Evolutionary conservation across 371 early-diverging fungal genomes (phyloP).

Genomic region (Rhizopus arrhizus): DNA sequence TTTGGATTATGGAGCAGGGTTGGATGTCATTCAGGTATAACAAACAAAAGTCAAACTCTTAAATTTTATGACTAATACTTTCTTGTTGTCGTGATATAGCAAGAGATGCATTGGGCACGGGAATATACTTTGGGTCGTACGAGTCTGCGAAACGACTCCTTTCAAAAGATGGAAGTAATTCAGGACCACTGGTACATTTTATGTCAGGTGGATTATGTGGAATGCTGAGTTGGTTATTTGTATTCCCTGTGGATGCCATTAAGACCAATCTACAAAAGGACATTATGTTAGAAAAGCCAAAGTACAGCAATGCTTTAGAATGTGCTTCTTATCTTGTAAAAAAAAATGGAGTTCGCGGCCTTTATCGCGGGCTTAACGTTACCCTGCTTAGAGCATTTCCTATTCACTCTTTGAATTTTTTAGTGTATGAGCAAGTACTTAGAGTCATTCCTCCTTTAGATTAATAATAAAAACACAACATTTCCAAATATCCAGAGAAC

Average conservation of each 20-base stretch:
- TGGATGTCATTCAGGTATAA: conserved; percentile 41
- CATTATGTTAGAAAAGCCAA: conserved; percentile 55
- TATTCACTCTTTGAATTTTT: conserved; percentile 79
- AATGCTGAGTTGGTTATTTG: conserved; percentile 74
- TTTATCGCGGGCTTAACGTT: conserved; percentile 77
- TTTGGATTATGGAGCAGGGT: conserved; percentile 51
- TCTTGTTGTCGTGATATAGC: conserved; percentile 16
- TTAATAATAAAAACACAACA: neutral
- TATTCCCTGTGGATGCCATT: conserved; percentile 79
- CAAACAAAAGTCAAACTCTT: neutral
- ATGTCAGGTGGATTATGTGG: conserved; percentile 79
- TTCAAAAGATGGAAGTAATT: conserved; percentile 30
- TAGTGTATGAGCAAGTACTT: conserved; percentile 75
- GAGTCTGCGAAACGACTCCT: conserved; percentile 69
- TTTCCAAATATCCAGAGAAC: too few species aligned
- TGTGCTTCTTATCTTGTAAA: conserved; percentile 58
- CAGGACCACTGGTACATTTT: conserved; percentile 68
- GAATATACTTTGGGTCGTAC: conserved; percentile 77
- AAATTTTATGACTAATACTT: neutral
- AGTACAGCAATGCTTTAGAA: conserved; percentile 50
- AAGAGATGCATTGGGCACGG: conserved; percentile 75
- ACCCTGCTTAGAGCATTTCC: conserved; percentile 81
- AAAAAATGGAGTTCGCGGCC: conserved; percentile 59
- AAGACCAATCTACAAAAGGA: conserved; percentile 79
- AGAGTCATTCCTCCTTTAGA: conserved; percentile 33